These are phyloP conservation scores for Colletotrichum sp. DNA, from an alignment of 2,329 filamentous ascomycete genomes.

Conservation along the genomic window DNA sequence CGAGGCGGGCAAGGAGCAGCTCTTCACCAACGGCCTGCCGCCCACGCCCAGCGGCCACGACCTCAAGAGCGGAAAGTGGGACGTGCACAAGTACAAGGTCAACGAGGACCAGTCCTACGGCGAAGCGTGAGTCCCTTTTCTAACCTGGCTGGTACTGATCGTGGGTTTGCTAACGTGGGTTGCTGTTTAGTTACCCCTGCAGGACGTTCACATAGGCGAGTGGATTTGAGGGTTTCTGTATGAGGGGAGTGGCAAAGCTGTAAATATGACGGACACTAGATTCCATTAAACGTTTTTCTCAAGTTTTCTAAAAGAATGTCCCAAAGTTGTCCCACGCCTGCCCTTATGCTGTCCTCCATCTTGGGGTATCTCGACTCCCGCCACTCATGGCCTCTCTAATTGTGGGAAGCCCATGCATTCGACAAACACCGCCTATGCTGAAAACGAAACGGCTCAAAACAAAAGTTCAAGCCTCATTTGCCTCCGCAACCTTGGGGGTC, in stretches of 20 bases:
- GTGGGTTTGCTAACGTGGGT: conserved; percentile 32
- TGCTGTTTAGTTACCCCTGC: conserved; percentile 62
- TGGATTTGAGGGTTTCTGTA: conserved; percentile 27
- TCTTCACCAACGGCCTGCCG: conserved; percentile 81
- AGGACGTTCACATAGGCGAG: conserved; percentile 60
- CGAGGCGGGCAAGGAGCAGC: conserved; percentile 47
- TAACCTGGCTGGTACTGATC: background rate
- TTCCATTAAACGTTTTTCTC: conserved; percentile 23
- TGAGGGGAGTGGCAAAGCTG: conserved; percentile 21
- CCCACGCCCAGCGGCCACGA: conserved; percentile 81
- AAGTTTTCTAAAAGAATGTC: background rate
- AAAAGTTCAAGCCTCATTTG: background rate
- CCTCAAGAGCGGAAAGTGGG: conserved; percentile 56
- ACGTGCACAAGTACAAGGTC: conserved; percentile 72
- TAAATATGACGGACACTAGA: conserved; percentile 34
- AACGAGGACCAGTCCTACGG: conserved; percentile 73
- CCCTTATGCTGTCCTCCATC: background rate
- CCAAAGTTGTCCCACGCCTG: background rate
- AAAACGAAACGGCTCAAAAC: no score
- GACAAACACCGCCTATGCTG: no score
- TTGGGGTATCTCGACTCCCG: background rate
- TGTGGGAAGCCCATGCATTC: background rate
- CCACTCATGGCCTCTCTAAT: background rate
- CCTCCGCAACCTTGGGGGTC: background rate
- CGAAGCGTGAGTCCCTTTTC: conserved; percentile 60